Base-by-base conservation (phyloP, 768 basidiomycete species). In the Boletus pseudopeckii region DNA sequence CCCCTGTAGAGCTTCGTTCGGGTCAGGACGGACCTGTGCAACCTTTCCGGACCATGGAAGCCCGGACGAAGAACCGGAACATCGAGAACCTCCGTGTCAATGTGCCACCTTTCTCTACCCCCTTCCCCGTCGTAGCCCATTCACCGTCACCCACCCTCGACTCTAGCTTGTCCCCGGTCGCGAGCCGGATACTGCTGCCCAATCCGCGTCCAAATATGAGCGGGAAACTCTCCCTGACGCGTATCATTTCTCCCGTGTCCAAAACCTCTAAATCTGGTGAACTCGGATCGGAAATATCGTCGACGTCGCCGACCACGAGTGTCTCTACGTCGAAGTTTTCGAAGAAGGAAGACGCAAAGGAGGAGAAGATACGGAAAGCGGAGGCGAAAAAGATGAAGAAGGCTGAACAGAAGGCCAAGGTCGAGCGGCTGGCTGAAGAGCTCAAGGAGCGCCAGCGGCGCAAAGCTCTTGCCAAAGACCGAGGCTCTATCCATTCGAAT, bases 331-430 rank as follows among this genome's bases (percentile, higher is more conserved):
- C 55, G 1, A 67, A 32, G 34, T 38, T 24, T 6, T 56, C 57
- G 7, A 71, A 55, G 32, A 62, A 57, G 47, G 60, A 58, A n/a
- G 59, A 68, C n/a, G 62, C 57, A 53, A 63, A 65, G 40, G 80
- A 79, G 53, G 67, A 71, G 58, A 81, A 77, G 65, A 64, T 60
- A 57, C 68, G 68, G 50, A 80, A 74, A 65, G 74, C 71, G 22
- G 73, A 77, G 51, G 74, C 75, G 43, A 76, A 77, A 64, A 62
- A 52, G 57, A 66, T 69, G 66, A 72, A 74, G 56, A 79, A 76
- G 68, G 73, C 75, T 10, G 70, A 74, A 48, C 65, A 72, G 45
- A 70, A 72, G 33, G 71, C 71, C 50, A 73, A 66, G 57, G 68
- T 66, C 32, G 75, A 77, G 53, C 71, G 71, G 47, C 68, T 80